These are phyloP conservation scores for Heliamphora pulchella DNA, from an alignment of 179 eudicot species.

Conservation along the genomic window DNA sequence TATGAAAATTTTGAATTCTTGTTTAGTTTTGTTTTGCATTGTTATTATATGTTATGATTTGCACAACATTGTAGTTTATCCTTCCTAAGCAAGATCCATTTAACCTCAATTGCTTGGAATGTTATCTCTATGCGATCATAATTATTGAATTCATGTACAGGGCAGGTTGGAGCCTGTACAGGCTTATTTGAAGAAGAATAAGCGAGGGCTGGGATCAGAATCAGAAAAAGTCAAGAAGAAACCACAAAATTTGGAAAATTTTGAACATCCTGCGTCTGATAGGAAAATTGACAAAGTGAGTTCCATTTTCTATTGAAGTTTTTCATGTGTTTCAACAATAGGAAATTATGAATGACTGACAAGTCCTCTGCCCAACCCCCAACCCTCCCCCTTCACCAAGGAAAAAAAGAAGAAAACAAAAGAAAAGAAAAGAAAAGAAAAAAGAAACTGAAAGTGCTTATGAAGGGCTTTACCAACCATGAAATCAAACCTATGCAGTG, in stretches of 20 bases:
- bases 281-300: conserved; percentile 31
- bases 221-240: conserved; percentile 49
- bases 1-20: background rate
- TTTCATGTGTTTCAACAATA: background rate
- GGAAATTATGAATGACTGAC: too few relatives aligned
- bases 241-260: conserved; percentile 16
- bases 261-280: conserved; percentile 16
- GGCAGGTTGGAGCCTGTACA: conserved; percentile 39
- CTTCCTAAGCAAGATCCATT: background rate
- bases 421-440: too few relatives aligned
- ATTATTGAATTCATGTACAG: conserved; percentile 28
- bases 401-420: too few relatives aligned
- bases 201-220: conserved; percentile 80
- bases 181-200: conserved; percentile 48
- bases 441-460: background rate
- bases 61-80: background rate
- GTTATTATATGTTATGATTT: background rate
- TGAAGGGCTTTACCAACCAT: background rate
- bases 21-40: background rate
- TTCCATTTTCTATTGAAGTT: conserved; percentile 1
- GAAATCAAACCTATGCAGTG: too few relatives aligned
- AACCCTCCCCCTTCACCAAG: too few relatives aligned
- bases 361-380: too few relatives aligned
- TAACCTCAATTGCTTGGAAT: background rate
- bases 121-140: background rate